Evolutionary conservation across 305 asterid species (phyloP), one percentile per base, ranked within the genome.

Genomic region (Fraxinus latifolia): DNA sequence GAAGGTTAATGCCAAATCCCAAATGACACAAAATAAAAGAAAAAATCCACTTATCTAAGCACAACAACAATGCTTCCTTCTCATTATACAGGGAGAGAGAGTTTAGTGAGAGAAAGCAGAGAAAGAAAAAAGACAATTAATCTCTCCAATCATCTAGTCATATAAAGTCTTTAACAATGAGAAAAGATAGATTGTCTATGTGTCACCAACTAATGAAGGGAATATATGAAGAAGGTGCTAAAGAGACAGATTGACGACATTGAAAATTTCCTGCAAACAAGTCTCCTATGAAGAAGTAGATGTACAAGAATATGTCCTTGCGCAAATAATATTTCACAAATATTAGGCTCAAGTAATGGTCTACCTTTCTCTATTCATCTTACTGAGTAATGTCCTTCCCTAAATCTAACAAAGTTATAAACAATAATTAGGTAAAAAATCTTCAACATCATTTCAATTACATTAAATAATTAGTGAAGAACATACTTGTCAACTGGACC

Each of bases 401-500:
- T 77, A 76, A 74, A 77, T 32, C 14, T 50, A 58, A 62, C 15
- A 73, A 55, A 82, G 71, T 19, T 83, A 77, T 77, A 53, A 68
- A 80, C 21, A 44, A 53, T 33, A 68, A 60, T 6, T 33, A 32
- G 74, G 75, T 27, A 70, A 19, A 50, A 36, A 31, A 42, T 82
- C 29, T 73, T 12, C 55, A 0, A 77, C 75, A 29, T 1, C 32
- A 74, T 68, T 29, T 58, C 34, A 74, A 77, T 67, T 70, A 74
- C 55, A 68, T 50, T 39, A 68, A 77, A 60, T 11, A 17, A 11
- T 72, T 47, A 79, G 58, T 14, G 80, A 82, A 84, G 78, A 88
- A 91, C 98, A 47, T 94, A 95, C 99, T 87, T 88, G 73, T 87
- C 60, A 32, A 80, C 37, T 68, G 98, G 94, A 82, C 93, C 92